Evolutionary conservation across 768 basidiomycete genomes (phyloP), one percentile per base, ranked within the genome.

Genomic region (Phaeotremella fagi): DNA sequence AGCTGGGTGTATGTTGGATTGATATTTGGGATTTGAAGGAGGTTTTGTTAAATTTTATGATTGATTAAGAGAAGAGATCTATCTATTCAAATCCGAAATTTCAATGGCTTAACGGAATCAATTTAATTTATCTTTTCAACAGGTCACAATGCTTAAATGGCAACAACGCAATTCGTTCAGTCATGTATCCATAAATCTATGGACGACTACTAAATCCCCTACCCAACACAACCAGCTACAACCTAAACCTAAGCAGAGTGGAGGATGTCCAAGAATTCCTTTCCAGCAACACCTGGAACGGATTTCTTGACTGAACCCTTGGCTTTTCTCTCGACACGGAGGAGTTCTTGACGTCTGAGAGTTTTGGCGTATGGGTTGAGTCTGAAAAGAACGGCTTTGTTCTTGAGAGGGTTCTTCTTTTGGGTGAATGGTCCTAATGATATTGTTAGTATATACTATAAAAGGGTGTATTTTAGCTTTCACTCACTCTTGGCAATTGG

Each of bases 321-420:
- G 55, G 55, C 48, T 55, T 67, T 65, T 35, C 60, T 60, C 71
- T 76, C 63, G 44, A 55, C 48, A 60, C 67, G 67, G 55, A 72
- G 53, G 62, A 94, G 77, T 74, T 94, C 90, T 71, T 90, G 86
- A 65, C 86, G 80, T 76, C 89, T 87, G 70, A 91, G 77, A 41
- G 87, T 86, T 83, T 94, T 94, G 69, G 92, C 94, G 78, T 98
- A 97, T 48, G 94, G 94, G 82, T 98, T 98, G 78, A 98, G 82
- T 70, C 91, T 86, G 89, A 91, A 92, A 74, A 92, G 84, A 66
- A 92, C 79, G 46, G 82, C 86, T 81, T 87, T 91, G 85, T 95
- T 95, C 78, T 83, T 76, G 69, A 95, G 82, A 48, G 92, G 90
- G 81, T 95, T 97, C 86, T 98, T 97, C 87, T 91, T 91, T 80